Conservation (phyloP, 2,329 filamentous ascomycete species). For the Fusarium agapanthi region DNA sequence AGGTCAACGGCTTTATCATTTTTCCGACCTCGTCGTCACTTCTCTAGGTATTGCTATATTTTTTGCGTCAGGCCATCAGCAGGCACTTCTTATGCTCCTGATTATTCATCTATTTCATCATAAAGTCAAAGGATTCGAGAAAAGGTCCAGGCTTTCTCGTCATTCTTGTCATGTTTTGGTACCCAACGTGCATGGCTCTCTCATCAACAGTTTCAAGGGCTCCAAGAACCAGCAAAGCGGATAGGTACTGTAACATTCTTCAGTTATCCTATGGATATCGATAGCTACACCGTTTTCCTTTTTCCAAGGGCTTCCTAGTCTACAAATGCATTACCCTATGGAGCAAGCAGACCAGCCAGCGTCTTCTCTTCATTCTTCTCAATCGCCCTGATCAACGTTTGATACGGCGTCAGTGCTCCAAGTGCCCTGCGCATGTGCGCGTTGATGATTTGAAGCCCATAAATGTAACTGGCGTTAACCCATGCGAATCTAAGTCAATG, state of each 20-base stretch:
- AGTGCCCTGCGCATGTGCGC: constrained; percentile 90
- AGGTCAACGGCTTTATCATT: constrained; percentile 2
- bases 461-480: constrained; percentile 98
- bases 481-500: constrained; percentile 80
- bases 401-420: constrained; percentile 86
- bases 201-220: neutral
- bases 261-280: neutral
- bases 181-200: neutral
- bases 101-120: neutral
- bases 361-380: constrained; percentile 63
- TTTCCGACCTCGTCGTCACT: neutral
- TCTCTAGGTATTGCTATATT: neutral
- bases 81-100: neutral
- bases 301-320: constrained; percentile 8
- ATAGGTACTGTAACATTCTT: constrained; percentile 14
- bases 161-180: neutral
- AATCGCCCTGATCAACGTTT: constrained; percentile 78
- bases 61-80: neutral
- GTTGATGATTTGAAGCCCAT: constrained; percentile 87
- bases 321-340: constrained; percentile 23
- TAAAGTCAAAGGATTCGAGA: neutral
- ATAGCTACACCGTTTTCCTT: constrained; percentile 1
- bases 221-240: neutral
- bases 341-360: constrained; percentile 53
- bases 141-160: neutral